Conservation (phyloP, 148 eudicot genomes). For the Camellia japonica region DNA sequence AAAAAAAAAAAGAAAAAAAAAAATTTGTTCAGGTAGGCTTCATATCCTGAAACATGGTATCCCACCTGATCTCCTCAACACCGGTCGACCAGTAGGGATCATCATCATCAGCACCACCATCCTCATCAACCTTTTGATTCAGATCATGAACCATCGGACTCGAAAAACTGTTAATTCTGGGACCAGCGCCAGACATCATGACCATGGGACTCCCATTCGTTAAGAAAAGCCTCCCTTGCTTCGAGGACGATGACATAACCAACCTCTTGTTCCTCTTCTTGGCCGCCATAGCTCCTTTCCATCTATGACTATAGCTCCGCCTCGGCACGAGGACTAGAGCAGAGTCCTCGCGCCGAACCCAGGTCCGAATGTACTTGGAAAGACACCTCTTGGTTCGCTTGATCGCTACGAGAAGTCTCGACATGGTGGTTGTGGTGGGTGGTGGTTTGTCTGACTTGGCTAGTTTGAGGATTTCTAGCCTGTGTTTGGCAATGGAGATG, state of each 20-base stretch:
- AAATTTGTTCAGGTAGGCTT: slow-evolving; percentile 53
- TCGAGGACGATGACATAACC: slow-evolving; percentile 10
- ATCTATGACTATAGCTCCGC: slow-evolving; percentile 35
- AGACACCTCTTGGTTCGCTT: slow-evolving; percentile 47
- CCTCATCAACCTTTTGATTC: slow-evolving; percentile 16
- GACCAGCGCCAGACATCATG: neutral
- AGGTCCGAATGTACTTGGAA: slow-evolving; percentile 29
- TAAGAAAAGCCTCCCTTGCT: slow-evolving; percentile 39
- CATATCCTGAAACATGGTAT: slow-evolving; percentile 80
- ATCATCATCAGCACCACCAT: slow-evolving; percentile 23
- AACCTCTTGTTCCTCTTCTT: slow-evolving; percentile 32
- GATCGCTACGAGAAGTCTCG: slow-evolving; percentile 44
- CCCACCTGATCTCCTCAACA: slow-evolving; percentile 80
- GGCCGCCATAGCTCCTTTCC: slow-evolving; percentile 35
- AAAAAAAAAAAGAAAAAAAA: too few relatives aligned
- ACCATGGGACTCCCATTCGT: slow-evolving; percentile 32
- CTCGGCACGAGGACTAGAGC: slow-evolving; percentile 36
- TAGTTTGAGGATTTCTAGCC: slow-evolving; percentile 85
- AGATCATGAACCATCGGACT: slow-evolving; percentile 51
- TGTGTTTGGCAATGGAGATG: slow-evolving; percentile 77
- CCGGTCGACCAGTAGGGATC: slow-evolving; percentile 50
- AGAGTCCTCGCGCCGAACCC: slow-evolving; percentile 27
- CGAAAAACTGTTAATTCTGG: slow-evolving; percentile 28
- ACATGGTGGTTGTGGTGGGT: slow-evolving; percentile 25
- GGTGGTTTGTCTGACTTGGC: slow-evolving; percentile 32